Conservation (phyloP, 306 rosid genomes). For the Prunus dulcis region DNA sequence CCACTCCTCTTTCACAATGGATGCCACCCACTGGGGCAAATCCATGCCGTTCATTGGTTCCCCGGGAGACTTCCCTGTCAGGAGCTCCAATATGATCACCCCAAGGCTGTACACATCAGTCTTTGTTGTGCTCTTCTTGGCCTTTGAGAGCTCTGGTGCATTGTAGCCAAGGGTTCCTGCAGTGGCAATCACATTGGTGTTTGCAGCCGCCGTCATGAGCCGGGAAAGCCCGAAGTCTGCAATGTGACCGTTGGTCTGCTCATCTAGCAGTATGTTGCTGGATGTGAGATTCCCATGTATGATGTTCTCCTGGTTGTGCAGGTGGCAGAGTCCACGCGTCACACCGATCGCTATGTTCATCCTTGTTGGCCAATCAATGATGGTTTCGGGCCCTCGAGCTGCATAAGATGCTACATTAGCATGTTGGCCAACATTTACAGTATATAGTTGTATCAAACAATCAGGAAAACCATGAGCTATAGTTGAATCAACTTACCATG, state of each 20-base stretch:
- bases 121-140: conserved; percentile 54
- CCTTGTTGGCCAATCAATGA: conserved; percentile 84
- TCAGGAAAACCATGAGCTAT: background rate
- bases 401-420: background rate
- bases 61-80: conserved; percentile 78
- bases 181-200: conserved; percentile 72
- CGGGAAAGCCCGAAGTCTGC: conserved; percentile 81
- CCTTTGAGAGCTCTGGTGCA: conserved; percentile 82
- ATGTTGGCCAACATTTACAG: too few species aligned
- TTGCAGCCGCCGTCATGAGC: conserved; percentile 78
- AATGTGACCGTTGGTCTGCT: conserved; percentile 58
- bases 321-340: conserved; percentile 50
- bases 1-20: conserved; percentile 86
- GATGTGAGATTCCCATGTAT: conserved; percentile 82
- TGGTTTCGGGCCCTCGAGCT: conserved; percentile 73
- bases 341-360: conserved; percentile 71
- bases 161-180: conserved; percentile 85
- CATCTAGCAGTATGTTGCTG: conserved; percentile 65
- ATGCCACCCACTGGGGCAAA: conserved; percentile 91
- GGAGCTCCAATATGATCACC: conserved; percentile 74
- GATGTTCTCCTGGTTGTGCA: conserved; percentile 60
- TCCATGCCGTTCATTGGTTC: conserved; percentile 81
- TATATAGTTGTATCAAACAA: too few species aligned
- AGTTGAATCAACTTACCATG: conserved; percentile 58
- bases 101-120: conserved; percentile 78